Evolutionary conservation across 2,329 filamentous ascomycete genomes (phyloP), one percentile per base, ranked within the genome.

Genomic region (Phaeosphaeriaceae sp.): DNA sequence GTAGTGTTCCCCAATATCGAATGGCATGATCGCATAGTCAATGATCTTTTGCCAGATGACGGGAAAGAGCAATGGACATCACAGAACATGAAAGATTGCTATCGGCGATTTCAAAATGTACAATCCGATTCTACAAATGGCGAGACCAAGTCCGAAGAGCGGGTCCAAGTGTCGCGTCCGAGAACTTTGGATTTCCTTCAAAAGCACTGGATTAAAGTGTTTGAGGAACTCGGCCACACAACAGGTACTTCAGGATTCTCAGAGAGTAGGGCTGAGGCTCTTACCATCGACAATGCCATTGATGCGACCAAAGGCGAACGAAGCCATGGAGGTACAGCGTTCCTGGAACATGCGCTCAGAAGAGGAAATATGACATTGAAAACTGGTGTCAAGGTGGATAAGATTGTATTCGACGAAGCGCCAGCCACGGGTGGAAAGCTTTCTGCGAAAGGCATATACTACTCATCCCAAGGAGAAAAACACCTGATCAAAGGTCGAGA

Each of bases 281-380:
- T 66, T 19, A 67, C 60, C 23, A 49, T 64, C 51, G 58, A 63
- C 13, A 67, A 67, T 59, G 64, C 66, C 13, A 54, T 69, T 6
- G 63, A 66, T 26, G 42, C 59, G 17, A 52, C 57, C 8, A 69
- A 57, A 32, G 65, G 59, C 13, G 66, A 69, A 50, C 52, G 65
- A 46, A 69, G 66, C 22, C 65, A 69, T 55, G 66, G 61, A 48
- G 66, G 56, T 15, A 61, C 56, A 19, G 63, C 65, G 22, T 69
- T 62, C 49, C 21, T 69, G 43, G 63, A 67, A 19, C 56, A 65
- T 47, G 59, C 65, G 15, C 49, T 71, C 32, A 50, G 58, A 54
- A 48, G 63, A 49, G 63, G 58, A 23, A 69, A 66, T 42, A 56
- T 66, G 24, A 56, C 48, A 19, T 59, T 66, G 17, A 57, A 17